Base-by-base conservation (phyloP, 2,329 filamentous ascomycete species). In the Rachicladosporium sp. region DNA sequence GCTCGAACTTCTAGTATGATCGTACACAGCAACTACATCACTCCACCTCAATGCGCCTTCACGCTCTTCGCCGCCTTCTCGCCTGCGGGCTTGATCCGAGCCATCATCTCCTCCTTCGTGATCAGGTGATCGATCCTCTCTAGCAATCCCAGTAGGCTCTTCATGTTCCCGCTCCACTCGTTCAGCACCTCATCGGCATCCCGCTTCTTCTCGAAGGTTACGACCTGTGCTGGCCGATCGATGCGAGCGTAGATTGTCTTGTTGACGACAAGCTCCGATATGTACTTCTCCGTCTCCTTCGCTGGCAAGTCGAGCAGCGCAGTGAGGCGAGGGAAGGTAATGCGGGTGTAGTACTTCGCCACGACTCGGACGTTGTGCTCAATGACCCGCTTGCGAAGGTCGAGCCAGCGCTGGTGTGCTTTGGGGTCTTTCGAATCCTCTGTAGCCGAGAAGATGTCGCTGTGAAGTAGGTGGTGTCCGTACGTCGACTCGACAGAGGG, bases 21-120 rank as follows among this genome's bases (percentile, higher is more conserved):
- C 23, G 23, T 27, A 27, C 23, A 27, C 23, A 27, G 23, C 23
- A 27, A 8, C 5, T 6, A 36, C 9, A 5, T 36, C 7, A 5
- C 34, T 10, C 27, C 33, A 35, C 19, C 29, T 31, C 33, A 42
- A 30, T 42, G 35, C 27, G 40, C 40, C 35, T 37, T 38, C 2
- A 42, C 40, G 33, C 34, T 39, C 39, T 44, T 56, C 58, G 63
- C 54, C 54, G 64, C 64, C 41, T 63, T 61, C n/a, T 58, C 55
- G 48, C 61, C 65, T 21, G 52, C 70, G 4, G 85, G 85, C 62
- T 91, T 81, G 55, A 98, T 96, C 43, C 88, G 76, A 31, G 91
- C 91, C 91, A 98, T 98, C 91, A 98, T 98, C 72, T 98, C 91
- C 67, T 98, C 91, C 73, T 96, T 96, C 40, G 93, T 98, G 57